These are phyloP conservation scores for Septoria linicola DNA, from an alignment of 2,329 filamentous ascomycete species.

Conservation along the genomic window DNA sequence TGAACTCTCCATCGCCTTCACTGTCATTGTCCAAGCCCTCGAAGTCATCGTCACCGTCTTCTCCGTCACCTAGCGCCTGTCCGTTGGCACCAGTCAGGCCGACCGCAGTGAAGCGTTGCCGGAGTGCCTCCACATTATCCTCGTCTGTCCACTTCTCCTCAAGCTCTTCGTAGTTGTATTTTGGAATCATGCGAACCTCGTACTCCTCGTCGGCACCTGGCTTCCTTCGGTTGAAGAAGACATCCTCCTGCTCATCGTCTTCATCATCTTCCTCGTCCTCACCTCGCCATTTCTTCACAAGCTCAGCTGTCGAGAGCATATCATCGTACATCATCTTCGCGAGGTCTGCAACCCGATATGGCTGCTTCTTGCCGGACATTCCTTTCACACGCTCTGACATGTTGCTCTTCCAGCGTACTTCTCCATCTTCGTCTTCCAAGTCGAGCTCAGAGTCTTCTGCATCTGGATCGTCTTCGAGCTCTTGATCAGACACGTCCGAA, in stretches of 20 bases:
- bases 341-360: constrained; percentile 78
- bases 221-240: constrained; percentile 61
- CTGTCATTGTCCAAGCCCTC: constrained; percentile 53
- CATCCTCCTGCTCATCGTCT: constrained; percentile 61
- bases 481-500: constrained; percentile 61
- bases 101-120: constrained; percentile 71
- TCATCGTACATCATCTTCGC: constrained; percentile 87
- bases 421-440: constrained; percentile 66
- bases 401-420: constrained; percentile 87
- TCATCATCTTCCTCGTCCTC: constrained; percentile 57
- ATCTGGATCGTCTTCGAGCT: constrained; percentile 50
- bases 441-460: constrained; percentile 42
- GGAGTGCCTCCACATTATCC: constrained; percentile 72
- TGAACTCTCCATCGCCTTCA: constrained; percentile 78
- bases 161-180: constrained; percentile 75
- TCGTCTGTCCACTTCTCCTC: constrained; percentile 82
- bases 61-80: constrained; percentile 53
- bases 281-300: constrained; percentile 77
- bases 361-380: constrained; percentile 66
- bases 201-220: constrained; percentile 49
- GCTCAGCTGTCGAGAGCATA: constrained; percentile 70
- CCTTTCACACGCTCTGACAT: constrained; percentile 71
- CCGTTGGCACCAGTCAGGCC: constrained; percentile 55
- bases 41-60: constrained; percentile 52
- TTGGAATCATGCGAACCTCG: constrained; percentile 77